Evolutionary conservation across 352 stramenopile genomes (phyloP).

Genomic region (Nothophytophthora sp.): DNA sequence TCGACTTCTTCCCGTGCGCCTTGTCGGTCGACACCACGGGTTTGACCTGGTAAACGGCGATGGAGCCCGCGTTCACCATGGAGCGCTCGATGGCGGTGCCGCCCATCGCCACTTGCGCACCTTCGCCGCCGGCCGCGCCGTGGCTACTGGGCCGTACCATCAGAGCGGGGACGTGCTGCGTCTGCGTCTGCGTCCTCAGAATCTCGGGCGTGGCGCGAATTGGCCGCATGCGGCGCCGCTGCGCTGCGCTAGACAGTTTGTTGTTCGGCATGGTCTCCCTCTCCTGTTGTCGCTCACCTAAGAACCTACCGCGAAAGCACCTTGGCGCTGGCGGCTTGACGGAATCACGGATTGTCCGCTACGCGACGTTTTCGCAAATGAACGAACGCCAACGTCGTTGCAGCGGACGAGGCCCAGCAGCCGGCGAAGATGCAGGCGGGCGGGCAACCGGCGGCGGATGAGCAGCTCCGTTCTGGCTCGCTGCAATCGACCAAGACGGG

Average conservation of each 20-base stretch:
- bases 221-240: constrained; percentile 22
- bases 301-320: no score
- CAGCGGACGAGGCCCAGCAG: no score
- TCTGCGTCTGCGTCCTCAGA: constrained; percentile 6
- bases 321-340: no score
- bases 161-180: constrained; percentile 40
- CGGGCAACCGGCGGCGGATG: no score
- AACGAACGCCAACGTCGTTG: no score
- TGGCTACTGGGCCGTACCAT: constrained; percentile 37
- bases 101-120: constrained; percentile 48
- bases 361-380: no score
- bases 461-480: no score
- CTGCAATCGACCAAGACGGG: no score
- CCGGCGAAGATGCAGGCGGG: no score
- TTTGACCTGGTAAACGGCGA: constrained; percentile 65
- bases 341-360: no score
- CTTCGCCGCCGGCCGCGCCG: constrained; percentile 35
- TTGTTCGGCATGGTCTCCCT: constrained; percentile 41
- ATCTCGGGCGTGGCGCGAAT: constrained; percentile 21
- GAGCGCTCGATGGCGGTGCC: constrained; percentile 65
- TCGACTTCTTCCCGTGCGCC: constrained; percentile 40
- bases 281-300: constrained; percentile 15
- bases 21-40: constrained; percentile 34
- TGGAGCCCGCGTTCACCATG: constrained; percentile 57
- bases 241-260: constrained; percentile 26